Evolutionary conservation across 495 filamentous ascomycete genomes (phyloP).

Genomic region (Cercophora samala): DNA sequence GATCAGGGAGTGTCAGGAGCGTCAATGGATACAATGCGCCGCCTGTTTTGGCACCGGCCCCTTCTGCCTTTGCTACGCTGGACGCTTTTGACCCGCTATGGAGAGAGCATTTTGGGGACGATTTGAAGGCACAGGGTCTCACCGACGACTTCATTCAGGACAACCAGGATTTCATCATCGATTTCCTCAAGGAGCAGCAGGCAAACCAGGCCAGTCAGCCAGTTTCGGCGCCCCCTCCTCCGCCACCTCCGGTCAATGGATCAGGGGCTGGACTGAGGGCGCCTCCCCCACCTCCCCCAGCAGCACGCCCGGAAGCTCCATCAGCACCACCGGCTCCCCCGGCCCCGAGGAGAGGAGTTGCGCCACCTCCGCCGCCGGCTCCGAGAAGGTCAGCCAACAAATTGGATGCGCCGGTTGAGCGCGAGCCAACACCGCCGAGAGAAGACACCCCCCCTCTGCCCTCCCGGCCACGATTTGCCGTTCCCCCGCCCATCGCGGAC

Average conservation of each 20-base stretch:
- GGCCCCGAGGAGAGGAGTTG: slow-evolving; percentile 62
- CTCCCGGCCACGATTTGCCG: slow-evolving; percentile 64
- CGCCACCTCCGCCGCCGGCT: slow-evolving; percentile 82
- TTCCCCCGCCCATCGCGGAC: slow-evolving; percentile 80
- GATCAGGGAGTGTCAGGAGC: slow-evolving; percentile 43
- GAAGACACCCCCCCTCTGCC: slow-evolving; percentile 56
- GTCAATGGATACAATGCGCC: slow-evolving; percentile 35
- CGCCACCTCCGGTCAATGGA: slow-evolving; percentile 39
- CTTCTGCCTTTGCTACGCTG: slow-evolving; percentile 60
- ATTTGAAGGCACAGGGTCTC: slow-evolving; percentile 81
- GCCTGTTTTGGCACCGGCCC: slow-evolving; percentile 20
- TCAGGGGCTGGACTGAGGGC: slow-evolving; percentile 36
- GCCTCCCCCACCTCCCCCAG: slow-evolving; percentile 59
- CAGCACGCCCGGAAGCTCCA: slow-evolving; percentile 31
- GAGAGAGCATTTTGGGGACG: slow-evolving; percentile 74
- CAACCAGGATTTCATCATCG: slow-evolving; percentile 91
- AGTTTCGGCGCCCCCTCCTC: slow-evolving; percentile 56
- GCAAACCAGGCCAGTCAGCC: slow-evolving; percentile 45
- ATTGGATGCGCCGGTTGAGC: slow-evolving; percentile 37
- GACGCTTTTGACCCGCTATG: slow-evolving; percentile 81
- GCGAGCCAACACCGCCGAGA: slow-evolving; percentile 51
- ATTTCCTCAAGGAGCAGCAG: slow-evolving; percentile 81
- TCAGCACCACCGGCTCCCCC: slow-evolving; percentile 44
- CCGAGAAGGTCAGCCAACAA: slow-evolving; percentile 56
- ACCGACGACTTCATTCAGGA: slow-evolving; percentile 89